Evolutionary conservation across 2,329 filamentous ascomycete genomes (phyloP), one percentile per base, ranked within the genome.

Genomic region (Talaromyces islandicus): DNA sequence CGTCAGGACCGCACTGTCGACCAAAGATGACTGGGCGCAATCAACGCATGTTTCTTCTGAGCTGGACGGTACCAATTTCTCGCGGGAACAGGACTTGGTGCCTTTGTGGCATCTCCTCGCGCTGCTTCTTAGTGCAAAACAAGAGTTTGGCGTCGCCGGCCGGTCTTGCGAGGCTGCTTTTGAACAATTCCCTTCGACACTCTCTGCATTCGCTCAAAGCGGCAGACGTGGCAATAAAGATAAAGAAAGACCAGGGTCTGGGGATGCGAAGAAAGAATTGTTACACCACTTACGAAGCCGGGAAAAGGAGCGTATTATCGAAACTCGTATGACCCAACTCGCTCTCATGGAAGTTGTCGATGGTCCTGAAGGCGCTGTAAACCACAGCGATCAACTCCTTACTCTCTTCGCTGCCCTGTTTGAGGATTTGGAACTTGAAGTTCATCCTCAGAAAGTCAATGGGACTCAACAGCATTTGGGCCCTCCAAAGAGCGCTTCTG

Each of bases 271-370:
- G 46, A 70, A 64, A 85, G 87, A 3, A 70, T 90, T 53, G 82
- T 64, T 95, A 0, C 89, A 93, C 65, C 86, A 90, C 51, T 90
- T 97, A 86, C 88, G 91, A 63, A 85, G 87, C 60, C 85, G 86
- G 27, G 92, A 97, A 70, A 95, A 92, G 70, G 90, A 92, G 72
- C 85, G 85, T 54, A 88, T 99, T 48, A 77, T 99, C n/a, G 90
- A 97, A 73, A 87, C 97, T 63, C 96, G 96, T 73, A 96, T 97
- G 85, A 97, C 93, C 11, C 92, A 97, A 69, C 80, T 99, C 62
- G 84, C 89, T 4, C 82, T 99, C 21, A 75, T 94, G 3, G 93
- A 97, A 74, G 78, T 94, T 17, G 78, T 91, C 3, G 92, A 97
- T 70, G 92, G 92, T 0, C 86, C 92, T 0, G 88, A 91, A 60